Evolutionary conservation across 129 eudicot species (phyloP), one percentile per base, ranked within the genome.

Genomic region (Saposhnikovia divaricata): DNA sequence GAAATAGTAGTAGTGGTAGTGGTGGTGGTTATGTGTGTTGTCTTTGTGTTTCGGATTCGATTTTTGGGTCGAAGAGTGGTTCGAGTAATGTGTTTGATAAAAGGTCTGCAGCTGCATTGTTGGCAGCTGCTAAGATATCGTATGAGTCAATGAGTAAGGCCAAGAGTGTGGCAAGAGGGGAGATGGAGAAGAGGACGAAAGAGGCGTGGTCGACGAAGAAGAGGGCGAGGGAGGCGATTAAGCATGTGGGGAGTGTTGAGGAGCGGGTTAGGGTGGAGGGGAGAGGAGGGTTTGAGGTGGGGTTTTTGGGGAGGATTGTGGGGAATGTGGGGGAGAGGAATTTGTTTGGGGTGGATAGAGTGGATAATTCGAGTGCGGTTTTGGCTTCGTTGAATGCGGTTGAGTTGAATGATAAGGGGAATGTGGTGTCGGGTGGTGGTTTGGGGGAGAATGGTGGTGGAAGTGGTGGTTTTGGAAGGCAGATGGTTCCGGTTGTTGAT

Each of bases 201-300:
- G 98, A 93, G 80, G 96, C 96, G 0, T 89, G 88, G 4, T 44
- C 65, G 61, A 77, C 96, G 19, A 86, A 88, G 86, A 93, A 90
- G 59, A 80, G 96, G 50, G 96, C 96, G 0, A 86, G 81, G 81
- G 93, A 90, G 72, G 92, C 93, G 7, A 74, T 93, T 23, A 92
- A 93, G 72, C 87, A 90, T 78, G 88, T 87, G 48, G 86, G 86
- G 4, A 57, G 15, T 44, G 39, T 93, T 6, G 87, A 84, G 77
- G 93, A 90, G 40, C 88, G 87, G 84, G 31, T 74, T 79, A 82
- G 46, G 79, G 79, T 31, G 2, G 23, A 21, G 38, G 13, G 77
- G 21, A 39, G 45, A 50, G 5, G 42, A 66, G 6, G 82, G 78
- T 4, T 34, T 18, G 23, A 70, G 55, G 45, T 21, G 71, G 39